phyloP scores from a whole-genome alignment of 257 asterid species.

The Nicotiana tabacum region DNA sequence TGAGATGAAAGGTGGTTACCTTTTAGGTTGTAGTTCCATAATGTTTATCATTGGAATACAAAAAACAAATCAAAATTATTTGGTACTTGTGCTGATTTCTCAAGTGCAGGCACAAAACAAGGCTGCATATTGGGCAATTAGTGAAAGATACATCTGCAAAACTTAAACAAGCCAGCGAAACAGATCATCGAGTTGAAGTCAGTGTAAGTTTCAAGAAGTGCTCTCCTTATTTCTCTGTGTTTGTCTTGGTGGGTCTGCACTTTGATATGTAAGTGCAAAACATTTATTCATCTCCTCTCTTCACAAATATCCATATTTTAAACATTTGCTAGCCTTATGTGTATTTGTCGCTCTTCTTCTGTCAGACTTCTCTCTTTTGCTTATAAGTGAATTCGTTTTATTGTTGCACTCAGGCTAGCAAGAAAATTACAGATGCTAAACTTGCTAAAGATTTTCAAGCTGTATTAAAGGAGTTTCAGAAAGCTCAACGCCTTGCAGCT shows the following conservation, averaged over 20 bases:
- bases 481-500: conserved; percentile 43
- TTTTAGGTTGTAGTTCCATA: background rate
- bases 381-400: background rate
- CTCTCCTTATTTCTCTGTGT: background rate
- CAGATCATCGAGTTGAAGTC: conserved; percentile 64
- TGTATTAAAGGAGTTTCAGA: conserved; percentile 80
- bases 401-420: conserved; percentile 56
- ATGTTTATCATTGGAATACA: background rate
- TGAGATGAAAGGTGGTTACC: background rate
- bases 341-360: background rate
- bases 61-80: background rate
- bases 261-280: background rate
- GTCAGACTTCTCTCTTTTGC: background rate
- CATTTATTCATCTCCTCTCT: background rate
- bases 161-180: conserved; percentile 64
- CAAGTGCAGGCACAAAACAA: conserved; percentile 64
- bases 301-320: background rate
- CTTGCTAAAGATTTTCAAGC: conserved; percentile 97
- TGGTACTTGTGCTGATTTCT: conserved; percentile 5
- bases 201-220: conserved; percentile 39
- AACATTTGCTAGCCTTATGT: background rate
- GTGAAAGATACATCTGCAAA: conserved; percentile 78
- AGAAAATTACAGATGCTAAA: conserved; percentile 89
- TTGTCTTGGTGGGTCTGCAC: background rate
- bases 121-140: conserved; percentile 59